Conservation (phyloP, 1,139 yeast genomes). For the Yamadazyma diospyri region DNA sequence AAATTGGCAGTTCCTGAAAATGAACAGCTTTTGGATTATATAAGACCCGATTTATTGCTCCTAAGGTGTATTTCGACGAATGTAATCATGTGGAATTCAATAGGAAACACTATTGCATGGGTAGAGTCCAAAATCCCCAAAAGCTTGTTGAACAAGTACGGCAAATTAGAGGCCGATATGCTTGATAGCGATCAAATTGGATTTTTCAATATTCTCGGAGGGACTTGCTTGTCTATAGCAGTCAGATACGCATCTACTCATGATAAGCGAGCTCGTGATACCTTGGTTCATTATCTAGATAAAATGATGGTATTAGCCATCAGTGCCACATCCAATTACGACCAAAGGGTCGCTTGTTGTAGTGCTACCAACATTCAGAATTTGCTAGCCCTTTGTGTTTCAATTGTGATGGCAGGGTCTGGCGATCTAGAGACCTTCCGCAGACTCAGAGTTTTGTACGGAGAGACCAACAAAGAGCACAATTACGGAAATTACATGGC, state of each 20-base stretch:
- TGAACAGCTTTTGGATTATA: conserved; percentile 61
- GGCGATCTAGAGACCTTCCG: conserved; percentile 82
- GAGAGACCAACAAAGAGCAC: conserved; percentile 44
- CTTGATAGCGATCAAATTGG: conserved; percentile 65
- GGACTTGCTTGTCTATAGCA: conserved; percentile 73
- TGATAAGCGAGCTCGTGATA: conserved; percentile 50
- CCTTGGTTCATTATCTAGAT: conserved; percentile 63
- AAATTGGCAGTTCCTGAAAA: conserved; percentile 64
- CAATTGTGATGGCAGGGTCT: conserved; percentile 85
- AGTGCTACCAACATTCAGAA: conserved; percentile 59
- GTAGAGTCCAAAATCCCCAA: conserved; percentile 53
- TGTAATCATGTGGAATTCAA: conserved; percentile 74
- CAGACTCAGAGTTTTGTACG: conserved; percentile 68
- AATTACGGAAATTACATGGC: conserved; percentile 77
- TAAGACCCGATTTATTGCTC: conserved; percentile 76
- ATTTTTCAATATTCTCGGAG: conserved; percentile 68
- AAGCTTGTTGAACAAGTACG: conserved; percentile 30
- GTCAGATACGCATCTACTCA: conserved; percentile 73
- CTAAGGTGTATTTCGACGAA: conserved; percentile 66
- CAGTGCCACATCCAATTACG: conserved; percentile 49
- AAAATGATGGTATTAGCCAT: conserved; percentile 52
- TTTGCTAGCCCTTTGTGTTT: conserved; percentile 57
- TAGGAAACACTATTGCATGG: conserved; percentile 58
- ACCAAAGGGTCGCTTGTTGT: conserved; percentile 55
- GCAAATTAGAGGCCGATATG: conserved; percentile 16